Base-by-base conservation (phyloP, 306 rosid genomes). In the Psophocarpus tetragonolobus region DNA sequence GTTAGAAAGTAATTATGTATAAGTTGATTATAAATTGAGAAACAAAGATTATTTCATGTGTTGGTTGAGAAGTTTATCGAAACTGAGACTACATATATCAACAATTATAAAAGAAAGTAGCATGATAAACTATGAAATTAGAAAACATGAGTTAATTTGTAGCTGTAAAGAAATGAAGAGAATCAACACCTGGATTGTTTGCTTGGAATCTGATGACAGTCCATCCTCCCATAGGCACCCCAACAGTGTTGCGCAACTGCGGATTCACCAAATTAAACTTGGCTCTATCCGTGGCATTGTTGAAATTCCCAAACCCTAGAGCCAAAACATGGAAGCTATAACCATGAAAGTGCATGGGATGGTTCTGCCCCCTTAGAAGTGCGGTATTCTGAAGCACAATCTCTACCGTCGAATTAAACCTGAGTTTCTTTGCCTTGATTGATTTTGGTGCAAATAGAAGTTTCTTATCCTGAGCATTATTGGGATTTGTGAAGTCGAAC, bases 401-500 rank as follows among this genome's bases (percentile, higher is more conserved):
- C 88, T 91, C 91, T 32, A 89, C 89, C 4, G 87, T 86, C 0
- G 91, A 83, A 39, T 91, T 89, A 75, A 74, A 91, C 75, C 73
- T 84, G 53, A 91, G 48, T 30, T 66, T 85, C 85, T 81, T 88
- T 20, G 70, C 89, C 60, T 73, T 87, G 21, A 90, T 88, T 3
- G 87, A 84, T 77, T 87, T 91, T 0, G 86, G 83, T 0, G 89
- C 86, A 51, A 20, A 11, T 1, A 57, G 35, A 42, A 87, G 2
- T 73, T 15, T 82, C 58, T 0, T 18, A 51, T 24, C 0, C 0
- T 24, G 0, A 14, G 83, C 80, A 3, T 24, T 0, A 23, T 0
- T 20, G 42, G 20, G 2, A 64, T 79, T 60, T 0, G 90, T 87
- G 77, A 78, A 91, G 67, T 89, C 80, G n/a, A 91, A 87, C 24